Conservation (phyloP, 805 yeast species). For the Kodamaea kakaduensis region DNA sequence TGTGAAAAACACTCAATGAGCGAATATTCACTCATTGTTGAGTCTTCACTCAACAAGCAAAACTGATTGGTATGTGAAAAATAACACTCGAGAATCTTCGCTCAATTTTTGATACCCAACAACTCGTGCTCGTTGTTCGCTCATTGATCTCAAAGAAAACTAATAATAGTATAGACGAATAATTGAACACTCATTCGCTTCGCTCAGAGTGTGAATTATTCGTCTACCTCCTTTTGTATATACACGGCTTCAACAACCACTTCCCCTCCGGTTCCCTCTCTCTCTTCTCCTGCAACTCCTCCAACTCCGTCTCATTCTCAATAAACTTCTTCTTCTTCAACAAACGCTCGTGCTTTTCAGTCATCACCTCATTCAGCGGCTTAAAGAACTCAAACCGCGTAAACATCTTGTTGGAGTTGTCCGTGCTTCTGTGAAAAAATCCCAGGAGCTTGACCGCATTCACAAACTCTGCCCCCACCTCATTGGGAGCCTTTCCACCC, state of each 20-base stretch:
- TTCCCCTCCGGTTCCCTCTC: slow-evolving; percentile 64
- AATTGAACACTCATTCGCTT: too few relatives aligned
- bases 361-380: slow-evolving; percentile 66
- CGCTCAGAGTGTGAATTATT: too few relatives aligned
- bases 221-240: slow-evolving; percentile 75
- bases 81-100: too few relatives aligned
- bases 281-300: slow-evolving; percentile 55
- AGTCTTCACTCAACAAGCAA: too few relatives aligned
- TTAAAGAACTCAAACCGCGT: slow-evolving; percentile 91
- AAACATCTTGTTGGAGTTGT: slow-evolving; percentile 87
- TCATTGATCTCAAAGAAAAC: too few relatives aligned
- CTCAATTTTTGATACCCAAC: too few relatives aligned
- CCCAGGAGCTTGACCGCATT: slow-evolving; percentile 74
- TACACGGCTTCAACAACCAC: slow-evolving; percentile 93
- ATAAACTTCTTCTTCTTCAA: slow-evolving; percentile 64
- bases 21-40: too few relatives aligned
- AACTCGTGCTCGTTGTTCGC: too few relatives aligned
- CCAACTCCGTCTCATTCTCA: slow-evolving; percentile 64
- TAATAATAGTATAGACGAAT: too few relatives aligned
- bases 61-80: too few relatives aligned
- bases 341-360: slow-evolving; percentile 57
- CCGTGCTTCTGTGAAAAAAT: slow-evolving; percentile 84
- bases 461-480: slow-evolving; percentile 72
- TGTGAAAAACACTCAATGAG: too few relatives aligned
- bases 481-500: slow-evolving; percentile 30